Conservation (phyloP, 1,284 basidiomycete genomes). For the Ustilago crameri region DNA sequence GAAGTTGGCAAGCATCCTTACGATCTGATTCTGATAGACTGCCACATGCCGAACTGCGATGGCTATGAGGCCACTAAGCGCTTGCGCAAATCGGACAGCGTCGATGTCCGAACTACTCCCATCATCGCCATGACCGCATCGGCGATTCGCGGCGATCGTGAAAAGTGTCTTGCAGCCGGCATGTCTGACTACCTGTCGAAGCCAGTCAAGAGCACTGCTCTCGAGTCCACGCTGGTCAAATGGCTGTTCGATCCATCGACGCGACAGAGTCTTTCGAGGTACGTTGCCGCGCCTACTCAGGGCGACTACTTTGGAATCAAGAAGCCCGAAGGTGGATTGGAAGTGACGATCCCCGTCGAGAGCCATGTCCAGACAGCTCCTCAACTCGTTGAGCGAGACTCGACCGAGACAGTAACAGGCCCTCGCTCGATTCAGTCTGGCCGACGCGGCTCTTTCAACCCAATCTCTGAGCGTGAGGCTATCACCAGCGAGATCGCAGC, state of each 20-base stretch:
- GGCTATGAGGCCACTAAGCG: slow-evolving; percentile 62
- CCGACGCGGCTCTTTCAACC: slow-evolving; percentile 47
- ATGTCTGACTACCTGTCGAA: slow-evolving; percentile 66
- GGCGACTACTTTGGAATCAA: slow-evolving; percentile 45
- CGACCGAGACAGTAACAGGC: slow-evolving; percentile 49
- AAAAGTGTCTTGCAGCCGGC: slow-evolving; percentile 59
- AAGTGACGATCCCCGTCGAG: slow-evolving; percentile 22
- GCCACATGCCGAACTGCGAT: slow-evolving; percentile 63
- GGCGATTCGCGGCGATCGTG: slow-evolving; percentile 62
- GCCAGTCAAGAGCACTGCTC: slow-evolving; percentile 60
- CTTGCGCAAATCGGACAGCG: slow-evolving; percentile 53
- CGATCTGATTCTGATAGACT: slow-evolving; percentile 59
- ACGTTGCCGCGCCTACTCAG: slow-evolving; percentile 36
- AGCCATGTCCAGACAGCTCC: slow-evolving; percentile 30
- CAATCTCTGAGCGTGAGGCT: slow-evolving; percentile 38
- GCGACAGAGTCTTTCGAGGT: slow-evolving; percentile 53
- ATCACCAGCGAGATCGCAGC: slow-evolving; percentile 34
- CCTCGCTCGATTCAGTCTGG: slow-evolving; percentile 45
- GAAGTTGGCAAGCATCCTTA: slow-evolving; percentile 55
- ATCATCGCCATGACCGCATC: slow-evolving; percentile 65
- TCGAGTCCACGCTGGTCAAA: slow-evolving; percentile 58
- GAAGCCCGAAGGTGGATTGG: slow-evolving; percentile 26
- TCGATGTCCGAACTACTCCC: slow-evolving; percentile 55
- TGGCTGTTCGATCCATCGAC: slow-evolving; percentile 62
- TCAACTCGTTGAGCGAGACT: slow-evolving; percentile 44